Percentiles rank a stretch among this genome's conserved stretches.
Evolutionary conservation across 192 early-diverging fungal species (phyloP).

Genomic region (Backusella morwellensis): DNA sequence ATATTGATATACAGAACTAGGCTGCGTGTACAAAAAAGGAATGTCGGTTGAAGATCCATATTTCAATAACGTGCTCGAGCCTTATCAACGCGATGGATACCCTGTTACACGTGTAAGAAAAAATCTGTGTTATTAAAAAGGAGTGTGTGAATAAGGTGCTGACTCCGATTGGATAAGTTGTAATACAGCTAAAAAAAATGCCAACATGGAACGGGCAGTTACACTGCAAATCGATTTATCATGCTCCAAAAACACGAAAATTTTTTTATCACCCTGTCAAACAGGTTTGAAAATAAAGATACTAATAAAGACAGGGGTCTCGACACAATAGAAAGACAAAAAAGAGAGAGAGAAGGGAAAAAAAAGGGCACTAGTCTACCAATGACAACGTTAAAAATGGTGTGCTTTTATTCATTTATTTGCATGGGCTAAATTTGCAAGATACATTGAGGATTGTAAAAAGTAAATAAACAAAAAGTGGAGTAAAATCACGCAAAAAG

Average conservation of each 20-base stretch:
- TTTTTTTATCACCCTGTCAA: background rate
- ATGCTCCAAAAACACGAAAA: background rate
- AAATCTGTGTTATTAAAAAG: background rate
- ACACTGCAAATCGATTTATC: background rate
- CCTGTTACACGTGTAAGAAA: background rate
- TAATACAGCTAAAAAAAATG: background rate
- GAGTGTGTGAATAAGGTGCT: background rate
- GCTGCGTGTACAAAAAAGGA: background rate
- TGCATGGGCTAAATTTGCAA: background rate
- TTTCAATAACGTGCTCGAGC: constrained; percentile 1
- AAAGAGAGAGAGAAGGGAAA: background rate
- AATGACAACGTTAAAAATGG: background rate
- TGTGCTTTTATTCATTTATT: constrained; percentile 7
- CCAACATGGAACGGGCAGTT: background rate
- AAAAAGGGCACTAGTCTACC: background rate
- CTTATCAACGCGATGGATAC: background rate
- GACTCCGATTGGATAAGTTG: background rate
- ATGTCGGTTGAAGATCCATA: background rate
- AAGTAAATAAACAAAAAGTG: constrained; percentile 5
- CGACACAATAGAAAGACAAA: too few species aligned
- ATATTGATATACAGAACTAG: background rate
- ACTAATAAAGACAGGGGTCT: background rate
- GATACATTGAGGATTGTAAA: background rate
- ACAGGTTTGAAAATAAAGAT: background rate
- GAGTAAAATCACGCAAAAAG: constrained; percentile 13